A percentile compares a stretch with the other conserved stretches of the same genome.
Conservation (phyloP, 345 rosid species). For the Heritiera littoralis region DNA sequence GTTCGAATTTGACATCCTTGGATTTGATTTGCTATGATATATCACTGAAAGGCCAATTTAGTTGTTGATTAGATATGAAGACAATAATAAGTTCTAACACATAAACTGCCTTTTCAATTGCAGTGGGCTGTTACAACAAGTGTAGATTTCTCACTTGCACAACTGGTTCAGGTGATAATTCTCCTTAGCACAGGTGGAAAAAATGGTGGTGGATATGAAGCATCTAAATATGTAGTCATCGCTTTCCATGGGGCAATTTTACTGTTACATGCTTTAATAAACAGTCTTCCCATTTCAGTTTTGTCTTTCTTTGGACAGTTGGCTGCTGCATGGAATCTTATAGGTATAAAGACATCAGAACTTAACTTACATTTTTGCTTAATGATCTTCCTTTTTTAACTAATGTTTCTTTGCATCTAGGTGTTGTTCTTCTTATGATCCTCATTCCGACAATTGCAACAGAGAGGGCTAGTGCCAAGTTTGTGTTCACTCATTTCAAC, state of each 20-base stretch:
- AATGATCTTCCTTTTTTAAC: not conserved
- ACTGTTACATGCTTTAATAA: conserved; percentile 70
- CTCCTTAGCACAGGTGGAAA: conserved; percentile 93
- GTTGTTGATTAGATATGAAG: conserved; percentile 15
- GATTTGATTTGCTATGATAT: conserved; percentile 9
- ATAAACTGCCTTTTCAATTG: conserved; percentile 29
- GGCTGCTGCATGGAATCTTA: conserved; percentile 92
- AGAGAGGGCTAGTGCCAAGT: conserved; percentile 80
- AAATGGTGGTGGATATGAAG: conserved; percentile 90
- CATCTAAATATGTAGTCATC: conserved; percentile 78
- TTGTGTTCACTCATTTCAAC: conserved; percentile 85
- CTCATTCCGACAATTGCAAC: conserved; percentile 76
- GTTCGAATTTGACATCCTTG: conserved; percentile 9
- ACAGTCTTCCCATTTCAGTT: conserved; percentile 78
- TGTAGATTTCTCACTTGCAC: conserved; percentile 67
- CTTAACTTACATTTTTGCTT: conserved; percentile 1
- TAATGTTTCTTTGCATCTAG: conserved; percentile 34
- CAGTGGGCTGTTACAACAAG: conserved; percentile 95
- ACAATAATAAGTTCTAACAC: conserved; percentile 23
- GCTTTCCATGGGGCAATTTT: conserved; percentile 76
- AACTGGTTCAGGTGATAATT: conserved; percentile 66
- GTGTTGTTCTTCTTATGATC: conserved; percentile 76
- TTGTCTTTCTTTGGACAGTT: conserved; percentile 85
- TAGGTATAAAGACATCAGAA: conserved; percentile 44
- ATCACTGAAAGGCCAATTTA: not conserved